Evolutionary conservation across 208 protist species (phyloP).

Genomic region (Crithidia bombi): DNA sequence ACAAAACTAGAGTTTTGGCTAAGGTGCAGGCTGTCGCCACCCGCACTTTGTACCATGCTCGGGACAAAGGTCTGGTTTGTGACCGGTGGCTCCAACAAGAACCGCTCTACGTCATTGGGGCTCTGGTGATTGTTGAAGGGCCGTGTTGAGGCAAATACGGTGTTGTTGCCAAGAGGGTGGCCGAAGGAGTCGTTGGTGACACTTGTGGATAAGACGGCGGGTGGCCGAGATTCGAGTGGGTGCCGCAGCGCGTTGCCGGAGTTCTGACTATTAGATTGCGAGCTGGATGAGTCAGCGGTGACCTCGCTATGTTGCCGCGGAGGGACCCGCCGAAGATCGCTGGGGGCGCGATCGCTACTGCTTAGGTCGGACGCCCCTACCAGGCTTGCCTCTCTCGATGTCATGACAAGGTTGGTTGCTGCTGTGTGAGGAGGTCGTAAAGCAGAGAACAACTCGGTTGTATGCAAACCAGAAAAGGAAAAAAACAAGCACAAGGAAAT

Average conservation of each 20-base stretch:
- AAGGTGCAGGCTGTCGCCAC: conserved; percentile 13
- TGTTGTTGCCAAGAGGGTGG: conserved; percentile 25
- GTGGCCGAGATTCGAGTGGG: background rate
- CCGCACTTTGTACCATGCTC: background rate
- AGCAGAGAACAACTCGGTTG: background rate
- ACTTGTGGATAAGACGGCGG: conserved; percentile 1
- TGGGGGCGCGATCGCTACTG: conserved; percentile 1
- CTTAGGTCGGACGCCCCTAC: conserved; percentile 17
- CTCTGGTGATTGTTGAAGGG: conserved; percentile 35
- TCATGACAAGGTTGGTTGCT: conserved; percentile 1
- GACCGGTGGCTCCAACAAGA: conserved; percentile 33
- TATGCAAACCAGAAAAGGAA: background rate
- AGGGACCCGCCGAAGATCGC: background rate
- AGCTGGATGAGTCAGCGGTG: background rate
- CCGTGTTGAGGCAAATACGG: conserved; percentile 43
- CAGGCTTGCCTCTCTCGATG: conserved; percentile 6
- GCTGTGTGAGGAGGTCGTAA: background rate
- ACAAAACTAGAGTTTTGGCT: conserved; percentile 42
- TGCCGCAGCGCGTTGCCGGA: background rate
- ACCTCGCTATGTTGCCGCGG: background rate
- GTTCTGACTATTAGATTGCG: background rate
- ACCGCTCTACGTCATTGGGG: conserved; percentile 38
- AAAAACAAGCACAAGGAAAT: no score
- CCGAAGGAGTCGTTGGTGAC: conserved; percentile 57
- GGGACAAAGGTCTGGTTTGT: conserved; percentile 16